Evolutionary conservation across 345 rosid genomes (phyloP).

Genomic region (Mercurialis annua): DNA sequence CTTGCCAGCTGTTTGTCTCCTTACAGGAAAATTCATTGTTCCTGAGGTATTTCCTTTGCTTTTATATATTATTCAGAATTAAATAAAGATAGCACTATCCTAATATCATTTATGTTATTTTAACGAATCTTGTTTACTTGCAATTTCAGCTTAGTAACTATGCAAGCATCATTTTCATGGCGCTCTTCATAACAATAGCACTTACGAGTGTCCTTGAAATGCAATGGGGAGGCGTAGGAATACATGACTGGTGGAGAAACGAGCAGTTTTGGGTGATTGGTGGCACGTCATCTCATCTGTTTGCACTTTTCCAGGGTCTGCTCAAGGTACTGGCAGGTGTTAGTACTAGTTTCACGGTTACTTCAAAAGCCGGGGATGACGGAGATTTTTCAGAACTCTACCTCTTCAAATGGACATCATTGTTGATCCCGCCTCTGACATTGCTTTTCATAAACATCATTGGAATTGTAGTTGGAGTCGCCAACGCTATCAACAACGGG

Average conservation of each 20-base stretch:
- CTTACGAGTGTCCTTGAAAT: conserved; percentile 61
- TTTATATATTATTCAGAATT: conserved; percentile 6
- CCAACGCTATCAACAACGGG: conserved; percentile 63
- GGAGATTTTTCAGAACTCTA: conserved; percentile 64
- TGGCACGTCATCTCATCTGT: conserved; percentile 57
- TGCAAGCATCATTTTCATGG: conserved; percentile 53
- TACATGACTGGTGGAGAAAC: conserved; percentile 75
- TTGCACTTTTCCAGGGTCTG: conserved; percentile 67
- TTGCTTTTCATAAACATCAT: conserved; percentile 50
- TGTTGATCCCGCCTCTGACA: conserved; percentile 56
- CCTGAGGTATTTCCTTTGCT: conserved; percentile 43
- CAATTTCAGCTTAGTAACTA: conserved; percentile 54
- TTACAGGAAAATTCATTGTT: conserved; percentile 64
- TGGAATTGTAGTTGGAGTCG: conserved; percentile 55
- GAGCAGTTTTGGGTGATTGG: conserved; percentile 82
- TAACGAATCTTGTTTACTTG: not conserved
- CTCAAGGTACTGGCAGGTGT: conserved; percentile 72
- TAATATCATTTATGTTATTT: not conserved
- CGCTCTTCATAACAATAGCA: conserved; percentile 55
- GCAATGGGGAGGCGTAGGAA: conserved; percentile 79
- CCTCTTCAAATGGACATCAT: conserved; percentile 60
- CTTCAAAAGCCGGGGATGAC: conserved; percentile 61
- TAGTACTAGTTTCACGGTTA: conserved; percentile 60
- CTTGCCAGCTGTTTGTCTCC: conserved; percentile 59
- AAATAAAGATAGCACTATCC: not conserved